Base-by-base conservation (phyloP, 768 basidiomycete genomes). In the Dioszegia aurantiaca region DNA sequence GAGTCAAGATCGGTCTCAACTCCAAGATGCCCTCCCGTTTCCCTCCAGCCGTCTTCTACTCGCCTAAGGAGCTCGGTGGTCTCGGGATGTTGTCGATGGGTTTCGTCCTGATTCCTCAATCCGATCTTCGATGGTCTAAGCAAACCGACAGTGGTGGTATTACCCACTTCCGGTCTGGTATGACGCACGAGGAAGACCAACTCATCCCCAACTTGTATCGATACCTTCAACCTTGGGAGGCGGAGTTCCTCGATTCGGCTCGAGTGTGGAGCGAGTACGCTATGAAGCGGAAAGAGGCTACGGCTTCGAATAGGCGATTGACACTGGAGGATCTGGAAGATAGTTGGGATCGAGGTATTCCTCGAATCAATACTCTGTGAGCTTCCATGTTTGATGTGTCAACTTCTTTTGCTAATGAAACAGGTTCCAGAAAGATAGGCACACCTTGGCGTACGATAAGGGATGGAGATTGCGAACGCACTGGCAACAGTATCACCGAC, bases 11-110 rank as follows among this genome's bases (percentile, higher is more conserved):
- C 62, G 95, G 94, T n/a, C 74, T 95, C 67, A 95, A 97, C 82
- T 90, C 88, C 77, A 95, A 98, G 81, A 98, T 99, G 95, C 95
- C 95, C 23, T 95, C 92, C 87, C 92, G 82, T 97, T 98, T 84
- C 94, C 95, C 56, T 88, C 94, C 74, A 26, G 61, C 62, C 31
- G 68, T 93, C 8, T 94, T 92, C 81, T 94, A 95, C 75, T 93
- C 90, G 5, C 93, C 91, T 0, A 97, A 97, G 86, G 95, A 98
- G 81, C 80, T 98, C 30, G 95, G 94, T 75, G 95, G 94, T 76
- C 84, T 98, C 42, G 95, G 95, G 53, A 97, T 97, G 95, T 81
- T 99, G 70, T 97, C 92, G 2, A 99, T 99, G 95, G 94, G 94
- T 12, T 95, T 97, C 77, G 93, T 99, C 48, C 82, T 99, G 49